These are phyloP conservation scores for Podaxis sp. DNA, from an alignment of 768 basidiomycete species.

Conservation along the genomic window DNA sequence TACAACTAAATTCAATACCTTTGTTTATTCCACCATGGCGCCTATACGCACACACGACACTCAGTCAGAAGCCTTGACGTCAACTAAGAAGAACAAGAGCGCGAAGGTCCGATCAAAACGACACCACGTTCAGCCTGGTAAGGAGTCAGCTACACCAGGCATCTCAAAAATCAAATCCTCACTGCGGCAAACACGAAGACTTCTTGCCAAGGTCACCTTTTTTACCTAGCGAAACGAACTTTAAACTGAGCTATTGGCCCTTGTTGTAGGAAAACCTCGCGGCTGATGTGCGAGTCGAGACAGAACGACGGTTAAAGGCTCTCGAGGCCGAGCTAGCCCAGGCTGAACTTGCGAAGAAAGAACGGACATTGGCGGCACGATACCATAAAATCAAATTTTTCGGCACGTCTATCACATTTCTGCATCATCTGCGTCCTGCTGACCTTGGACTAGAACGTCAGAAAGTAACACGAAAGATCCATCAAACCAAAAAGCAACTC, in stretches of 20 bases:
- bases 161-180: conserved; percentile 86
- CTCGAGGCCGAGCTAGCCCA: conserved; percentile 72
- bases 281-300: conserved; percentile 80
- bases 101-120: conserved; percentile 23
- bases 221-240: not conserved
- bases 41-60: conserved; percentile 24
- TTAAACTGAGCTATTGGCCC: not conserved
- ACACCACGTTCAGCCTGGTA: conserved; percentile 25
- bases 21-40: conserved; percentile 22
- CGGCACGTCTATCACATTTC: conserved; percentile 47
- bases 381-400: conserved; percentile 97
- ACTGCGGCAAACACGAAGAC: conserved; percentile 77
- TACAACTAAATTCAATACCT: not conserved
- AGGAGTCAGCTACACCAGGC: conserved; percentile 51
- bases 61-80: conserved; percentile 26
- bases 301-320: conserved; percentile 74
- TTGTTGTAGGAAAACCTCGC: conserved; percentile 66
- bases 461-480: conserved; percentile 80
- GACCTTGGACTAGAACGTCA: conserved; percentile 65
- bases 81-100: conserved; percentile 18
- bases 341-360: conserved; percentile 64
- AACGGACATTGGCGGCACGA: conserved; percentile 68
- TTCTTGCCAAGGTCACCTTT: conserved; percentile 70
- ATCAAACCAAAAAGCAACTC: conserved; percentile 60
- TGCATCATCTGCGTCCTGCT: not conserved